These are phyloP conservation scores for Taiozyma onychis DNA, from an alignment of 1,139 yeast genomes.

Conservation along the genomic window DNA sequence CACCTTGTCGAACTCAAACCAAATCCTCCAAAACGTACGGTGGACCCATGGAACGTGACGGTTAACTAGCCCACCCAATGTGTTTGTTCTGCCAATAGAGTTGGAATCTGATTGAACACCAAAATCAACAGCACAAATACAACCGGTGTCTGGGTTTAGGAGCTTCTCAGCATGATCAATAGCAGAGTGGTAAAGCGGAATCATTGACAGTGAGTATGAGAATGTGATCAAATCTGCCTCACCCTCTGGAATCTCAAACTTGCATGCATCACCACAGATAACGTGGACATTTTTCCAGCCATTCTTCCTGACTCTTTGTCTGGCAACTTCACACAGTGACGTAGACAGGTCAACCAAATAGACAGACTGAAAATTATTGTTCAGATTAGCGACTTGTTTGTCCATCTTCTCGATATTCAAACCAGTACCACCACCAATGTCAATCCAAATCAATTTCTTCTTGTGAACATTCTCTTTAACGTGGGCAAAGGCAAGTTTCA, in stretches of 20 bases:
- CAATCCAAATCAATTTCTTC: slow-evolving; percentile 65
- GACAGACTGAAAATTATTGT: slow-evolving; percentile 51
- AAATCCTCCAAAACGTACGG: slow-evolving; percentile 77
- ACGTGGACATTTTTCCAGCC: slow-evolving; percentile 66
- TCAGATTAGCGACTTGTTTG: slow-evolving; percentile 40
- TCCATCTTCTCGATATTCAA: slow-evolving; percentile 76
- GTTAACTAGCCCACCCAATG: slow-evolving; percentile 66
- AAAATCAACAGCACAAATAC: slow-evolving; percentile 70
- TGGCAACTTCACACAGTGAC: slow-evolving; percentile 68
- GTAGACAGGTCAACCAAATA: slow-evolving; percentile 75
- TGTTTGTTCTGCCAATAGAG: slow-evolving; percentile 63
- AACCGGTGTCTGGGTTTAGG: slow-evolving; percentile 48
- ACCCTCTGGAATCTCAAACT: slow-evolving; percentile 42
- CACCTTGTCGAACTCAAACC: slow-evolving; percentile 85
- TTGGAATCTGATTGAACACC: slow-evolving; percentile 69
- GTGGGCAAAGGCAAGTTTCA: slow-evolving; percentile 55
- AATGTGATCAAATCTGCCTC: slow-evolving; percentile 66
- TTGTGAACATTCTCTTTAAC: slow-evolving; percentile 28
- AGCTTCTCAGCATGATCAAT: slow-evolving; percentile 58
- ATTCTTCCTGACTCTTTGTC: slow-evolving; percentile 44
- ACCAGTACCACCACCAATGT: slow-evolving; percentile 85
- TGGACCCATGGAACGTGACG: slow-evolving; percentile 73
- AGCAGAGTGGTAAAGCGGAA: slow-evolving; percentile 78
- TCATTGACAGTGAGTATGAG: slow-evolving; percentile 79
- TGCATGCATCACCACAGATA: slow-evolving; percentile 70